These are phyloP conservation scores for Zangia roseola DNA, from an alignment of 768 basidiomycete species.

Conservation along the genomic window DNA sequence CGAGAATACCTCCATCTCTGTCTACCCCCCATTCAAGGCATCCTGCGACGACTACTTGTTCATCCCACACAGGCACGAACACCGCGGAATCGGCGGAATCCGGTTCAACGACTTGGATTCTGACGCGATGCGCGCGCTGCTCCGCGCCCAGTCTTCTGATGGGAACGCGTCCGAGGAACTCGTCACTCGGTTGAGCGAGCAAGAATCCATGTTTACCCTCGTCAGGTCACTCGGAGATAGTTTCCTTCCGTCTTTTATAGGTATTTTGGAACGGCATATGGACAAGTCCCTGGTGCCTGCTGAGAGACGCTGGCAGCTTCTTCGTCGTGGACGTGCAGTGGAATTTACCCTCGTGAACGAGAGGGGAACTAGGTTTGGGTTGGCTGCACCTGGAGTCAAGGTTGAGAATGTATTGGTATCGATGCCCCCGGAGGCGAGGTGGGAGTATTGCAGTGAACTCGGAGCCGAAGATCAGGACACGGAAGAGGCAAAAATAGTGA, in stretches of 20 bases:
- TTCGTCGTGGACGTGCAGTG: constrained; percentile 51
- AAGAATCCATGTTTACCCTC: constrained; percentile 44
- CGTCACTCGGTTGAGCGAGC: constrained; percentile 16
- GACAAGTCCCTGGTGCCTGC: constrained; percentile 22
- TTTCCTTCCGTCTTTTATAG: constrained; percentile 48
- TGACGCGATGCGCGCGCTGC: constrained; percentile 26
- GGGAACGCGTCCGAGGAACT: background rate
- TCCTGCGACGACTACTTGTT: constrained; percentile 58
- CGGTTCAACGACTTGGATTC: constrained; percentile 54
- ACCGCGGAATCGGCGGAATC: constrained; percentile 55
- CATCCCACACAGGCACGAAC: constrained; percentile 50
- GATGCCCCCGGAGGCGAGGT: constrained; percentile 62
- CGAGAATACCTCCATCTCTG: constrained; percentile 5
- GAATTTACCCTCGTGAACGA: constrained; percentile 70
- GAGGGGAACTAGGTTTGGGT: constrained; percentile 66
- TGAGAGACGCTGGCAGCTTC: constrained; percentile 49
- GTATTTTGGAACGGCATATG: constrained; percentile 40
- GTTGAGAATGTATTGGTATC: constrained; percentile 67
- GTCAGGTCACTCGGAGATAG: constrained; percentile 41
- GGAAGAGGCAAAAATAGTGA: constrained; percentile 50
- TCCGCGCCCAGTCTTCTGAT: constrained; percentile 5
- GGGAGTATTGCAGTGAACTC: constrained; percentile 66
- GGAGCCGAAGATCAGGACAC: constrained; percentile 44
- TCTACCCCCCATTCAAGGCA: constrained; percentile 47
- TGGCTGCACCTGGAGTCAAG: constrained; percentile 56